These are phyloP conservation scores for Lyophyllum semitale DNA, from an alignment of 768 basidiomycete genomes.

Conservation along the genomic window DNA sequence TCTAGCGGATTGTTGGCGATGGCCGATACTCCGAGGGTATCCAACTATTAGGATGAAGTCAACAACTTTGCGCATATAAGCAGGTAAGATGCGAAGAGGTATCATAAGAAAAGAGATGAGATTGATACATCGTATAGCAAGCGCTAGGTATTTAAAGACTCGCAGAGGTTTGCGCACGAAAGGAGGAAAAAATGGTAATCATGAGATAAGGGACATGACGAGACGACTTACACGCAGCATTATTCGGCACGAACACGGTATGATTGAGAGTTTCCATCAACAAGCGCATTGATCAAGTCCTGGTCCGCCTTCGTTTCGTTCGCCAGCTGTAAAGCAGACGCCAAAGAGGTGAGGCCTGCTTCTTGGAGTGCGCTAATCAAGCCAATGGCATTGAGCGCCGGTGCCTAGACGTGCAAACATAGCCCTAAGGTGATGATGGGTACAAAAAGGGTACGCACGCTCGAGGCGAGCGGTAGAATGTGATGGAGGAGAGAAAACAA, in stretches of 20 bases:
- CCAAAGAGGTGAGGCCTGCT: constrained; percentile 14
- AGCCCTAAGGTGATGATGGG: constrained; percentile 1
- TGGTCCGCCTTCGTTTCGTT: constrained; percentile 14
- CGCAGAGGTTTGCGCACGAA: background rate
- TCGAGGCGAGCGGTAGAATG: background rate
- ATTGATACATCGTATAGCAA: background rate
- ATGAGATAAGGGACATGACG: background rate
- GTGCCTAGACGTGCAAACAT: constrained; percentile 11
- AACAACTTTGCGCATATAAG: background rate
- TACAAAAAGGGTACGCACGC: constrained; percentile 4
- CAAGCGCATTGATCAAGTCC: constrained; percentile 6
- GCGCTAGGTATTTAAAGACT: background rate
- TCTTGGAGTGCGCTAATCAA: constrained; percentile 10
- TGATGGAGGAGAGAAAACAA: background rate
- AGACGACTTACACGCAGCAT: constrained; percentile 19
- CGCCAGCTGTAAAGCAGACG: constrained; percentile 4
- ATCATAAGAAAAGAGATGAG: too few relatives aligned
- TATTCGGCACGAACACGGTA: constrained; percentile 23
- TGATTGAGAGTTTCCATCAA: constrained; percentile 12
- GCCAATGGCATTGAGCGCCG: constrained; percentile 7
- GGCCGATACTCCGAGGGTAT: constrained; percentile 3
- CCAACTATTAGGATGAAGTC: constrained; percentile 7
- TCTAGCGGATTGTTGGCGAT: constrained; percentile 1
- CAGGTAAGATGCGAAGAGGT: background rate
- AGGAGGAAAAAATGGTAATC: too few relatives aligned